Evolutionary conservation across 768 basidiomycete species (phyloP).

Genomic region (Mycena haematopus): DNA sequence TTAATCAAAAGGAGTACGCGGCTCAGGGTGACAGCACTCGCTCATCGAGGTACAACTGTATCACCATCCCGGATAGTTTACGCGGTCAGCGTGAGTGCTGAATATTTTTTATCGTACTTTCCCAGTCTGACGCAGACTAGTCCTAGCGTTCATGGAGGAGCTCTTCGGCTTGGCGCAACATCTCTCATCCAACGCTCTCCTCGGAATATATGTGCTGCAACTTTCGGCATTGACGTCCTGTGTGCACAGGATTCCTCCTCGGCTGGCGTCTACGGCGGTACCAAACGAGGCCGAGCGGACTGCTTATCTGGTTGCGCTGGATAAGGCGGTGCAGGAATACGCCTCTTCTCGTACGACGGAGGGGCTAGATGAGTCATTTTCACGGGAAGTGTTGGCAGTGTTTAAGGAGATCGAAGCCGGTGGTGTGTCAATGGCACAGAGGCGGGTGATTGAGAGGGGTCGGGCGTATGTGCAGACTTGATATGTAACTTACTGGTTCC

Average conservation of each 20-base stretch:
- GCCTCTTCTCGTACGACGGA: conserved; percentile 20
- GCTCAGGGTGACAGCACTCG: conserved; percentile 13
- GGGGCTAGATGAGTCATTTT: conserved; percentile 4
- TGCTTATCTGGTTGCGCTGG: conserved; percentile 12
- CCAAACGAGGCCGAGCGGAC: conserved; percentile 11
- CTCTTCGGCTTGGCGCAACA: conserved; percentile 14
- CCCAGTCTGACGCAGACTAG: conserved; percentile 10
- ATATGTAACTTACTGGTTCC: too few relatives aligned
- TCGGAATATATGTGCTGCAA: conserved; percentile 13
- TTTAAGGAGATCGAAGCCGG: conserved; percentile 16
- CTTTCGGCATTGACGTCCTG: conserved; percentile 14
- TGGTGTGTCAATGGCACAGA: conserved; percentile 17
- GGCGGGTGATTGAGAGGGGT: conserved; percentile 17
- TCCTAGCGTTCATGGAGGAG: conserved; percentile 17
- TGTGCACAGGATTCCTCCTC: conserved; percentile 11
- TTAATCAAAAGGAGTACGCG: conserved; percentile 13
- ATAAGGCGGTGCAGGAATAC: conserved; percentile 19
- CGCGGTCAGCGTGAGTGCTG: conserved; percentile 14
- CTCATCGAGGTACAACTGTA: conserved; percentile 7
- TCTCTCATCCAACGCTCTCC: conserved; percentile 12
- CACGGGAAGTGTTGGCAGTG: conserved; percentile 11
- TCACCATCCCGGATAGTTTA: conserved; percentile 12
- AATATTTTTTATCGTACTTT: conserved; percentile 1
- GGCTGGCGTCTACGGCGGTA: conserved; percentile 13
- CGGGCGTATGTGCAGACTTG: conserved; percentile 15